These are phyloP conservation scores for Syzygium aromaticum DNA, from an alignment of 345 rosid species.

Conservation along the genomic window DNA sequence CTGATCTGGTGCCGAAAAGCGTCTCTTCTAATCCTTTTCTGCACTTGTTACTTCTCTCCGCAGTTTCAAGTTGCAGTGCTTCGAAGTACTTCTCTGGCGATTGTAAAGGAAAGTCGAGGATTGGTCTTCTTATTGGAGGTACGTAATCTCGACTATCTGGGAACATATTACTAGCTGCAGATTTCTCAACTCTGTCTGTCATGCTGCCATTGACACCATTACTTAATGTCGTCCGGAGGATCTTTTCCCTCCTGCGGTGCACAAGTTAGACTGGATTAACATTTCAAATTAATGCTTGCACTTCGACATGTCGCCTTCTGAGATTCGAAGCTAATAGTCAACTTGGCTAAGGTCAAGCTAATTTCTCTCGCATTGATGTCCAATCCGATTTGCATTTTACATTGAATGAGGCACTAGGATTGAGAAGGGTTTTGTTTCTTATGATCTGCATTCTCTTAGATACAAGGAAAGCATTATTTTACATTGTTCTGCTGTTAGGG, in stretches of 20 bases:
- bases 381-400: background rate
- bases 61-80: conserved; percentile 28
- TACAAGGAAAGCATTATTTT: background rate
- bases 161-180: background rate
- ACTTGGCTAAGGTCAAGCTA: background rate
- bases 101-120: conserved; percentile 35
- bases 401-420: background rate
- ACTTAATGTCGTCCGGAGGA: background rate
- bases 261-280: background rate
- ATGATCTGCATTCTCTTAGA: background rate
- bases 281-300: background rate
- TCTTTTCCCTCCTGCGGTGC: background rate
- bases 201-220: background rate
- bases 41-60: background rate
- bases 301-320: background rate
- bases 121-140: conserved; percentile 72
- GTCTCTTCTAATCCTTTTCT: background rate
- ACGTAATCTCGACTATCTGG: background rate
- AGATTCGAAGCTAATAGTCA: background rate
- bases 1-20: background rate
- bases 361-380: background rate
- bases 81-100: conserved; percentile 27
- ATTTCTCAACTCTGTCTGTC: background rate
- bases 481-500: conserved; percentile 22
- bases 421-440: background rate